Evolutionary conservation across 139 green algal species (phyloP).

Genomic region (Microglena sp.): DNA sequence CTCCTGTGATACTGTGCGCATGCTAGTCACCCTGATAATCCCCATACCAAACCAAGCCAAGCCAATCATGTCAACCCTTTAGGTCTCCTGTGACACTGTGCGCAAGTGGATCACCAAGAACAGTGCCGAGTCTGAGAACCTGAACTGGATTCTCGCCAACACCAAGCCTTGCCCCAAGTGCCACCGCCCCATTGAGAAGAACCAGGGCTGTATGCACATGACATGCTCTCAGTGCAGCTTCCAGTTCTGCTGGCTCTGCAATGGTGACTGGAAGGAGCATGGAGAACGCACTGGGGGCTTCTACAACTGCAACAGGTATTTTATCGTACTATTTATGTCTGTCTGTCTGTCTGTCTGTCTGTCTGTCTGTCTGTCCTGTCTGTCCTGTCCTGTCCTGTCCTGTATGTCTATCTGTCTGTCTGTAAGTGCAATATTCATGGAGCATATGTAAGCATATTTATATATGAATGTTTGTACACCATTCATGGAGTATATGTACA

Average conservation of each 20-base stretch:
- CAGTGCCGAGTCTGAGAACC: constrained; percentile 80
- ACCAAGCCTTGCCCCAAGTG: constrained; percentile 90
- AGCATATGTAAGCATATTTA: too few relatives aligned
- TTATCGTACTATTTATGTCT: neutral
- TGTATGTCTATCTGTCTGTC: neutral
- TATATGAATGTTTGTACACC: too few relatives aligned
- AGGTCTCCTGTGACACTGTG: constrained; percentile 73
- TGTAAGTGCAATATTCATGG: too few relatives aligned
- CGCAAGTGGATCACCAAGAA: constrained; percentile 74
- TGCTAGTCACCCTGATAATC: neutral
- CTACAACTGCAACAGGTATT: constrained; percentile 88
- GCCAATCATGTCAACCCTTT: neutral
- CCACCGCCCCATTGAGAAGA: constrained; percentile 86
- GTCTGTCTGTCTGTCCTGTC: neutral
- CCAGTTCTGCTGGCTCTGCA: constrained; percentile 87
- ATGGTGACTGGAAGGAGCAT: constrained; percentile 82
- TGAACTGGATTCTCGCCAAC: constrained; percentile 77
- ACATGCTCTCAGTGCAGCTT: constrained; percentile 71
- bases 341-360: neutral
- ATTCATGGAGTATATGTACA: too few relatives aligned
- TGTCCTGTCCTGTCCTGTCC: neutral
- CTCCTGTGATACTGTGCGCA: too few relatives aligned
- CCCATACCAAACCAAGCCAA: too few relatives aligned
- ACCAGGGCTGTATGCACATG: constrained; percentile 91
- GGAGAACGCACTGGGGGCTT: constrained; percentile 92